phyloP scores from a whole-genome alignment of 169 alveolate genomes.

The Cyclospora cayetanensis region DNA sequence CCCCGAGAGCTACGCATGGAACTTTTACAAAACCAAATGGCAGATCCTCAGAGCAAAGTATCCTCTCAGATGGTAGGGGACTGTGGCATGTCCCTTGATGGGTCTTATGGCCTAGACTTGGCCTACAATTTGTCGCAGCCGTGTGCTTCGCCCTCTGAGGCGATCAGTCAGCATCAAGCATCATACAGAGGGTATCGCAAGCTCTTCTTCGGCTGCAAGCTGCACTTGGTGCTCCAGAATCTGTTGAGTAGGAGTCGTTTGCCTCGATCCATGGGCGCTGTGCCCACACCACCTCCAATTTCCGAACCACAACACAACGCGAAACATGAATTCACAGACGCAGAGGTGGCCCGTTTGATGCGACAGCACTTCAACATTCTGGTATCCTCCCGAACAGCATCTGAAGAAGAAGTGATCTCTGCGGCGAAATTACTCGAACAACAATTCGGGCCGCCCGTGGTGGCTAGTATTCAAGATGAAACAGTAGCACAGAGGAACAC shows the following conservation, averaged over 20 bases:
- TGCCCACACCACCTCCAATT: background rate
- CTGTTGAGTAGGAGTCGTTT: background rate
- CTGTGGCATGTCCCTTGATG: background rate
- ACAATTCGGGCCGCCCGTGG: background rate
- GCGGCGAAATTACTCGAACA: constrained; percentile 19
- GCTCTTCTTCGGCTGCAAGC: constrained; percentile 21
- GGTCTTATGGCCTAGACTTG: background rate
- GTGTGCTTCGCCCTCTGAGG: background rate
- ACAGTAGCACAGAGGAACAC: background rate
- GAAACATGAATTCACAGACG: background rate
- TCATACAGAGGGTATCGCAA: constrained; percentile 16
- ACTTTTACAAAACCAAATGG: too few species aligned
- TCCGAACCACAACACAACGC: background rate
- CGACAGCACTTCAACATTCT: constrained; percentile 55
- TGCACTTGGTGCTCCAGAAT: constrained; percentile 35
- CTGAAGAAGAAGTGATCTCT: background rate
- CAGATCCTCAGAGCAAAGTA: background rate
- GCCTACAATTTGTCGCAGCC: background rate
- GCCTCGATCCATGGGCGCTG: background rate
- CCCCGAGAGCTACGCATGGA: too few species aligned
- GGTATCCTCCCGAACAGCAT: background rate
- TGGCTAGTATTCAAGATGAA: background rate
- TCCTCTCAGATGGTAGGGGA: background rate
- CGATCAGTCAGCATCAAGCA: background rate
- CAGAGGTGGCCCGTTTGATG: constrained; percentile 49